Evolutionary conservation across 208 protist species (phyloP).

Genomic region (Acanthamoeba lenticulata): DNA sequence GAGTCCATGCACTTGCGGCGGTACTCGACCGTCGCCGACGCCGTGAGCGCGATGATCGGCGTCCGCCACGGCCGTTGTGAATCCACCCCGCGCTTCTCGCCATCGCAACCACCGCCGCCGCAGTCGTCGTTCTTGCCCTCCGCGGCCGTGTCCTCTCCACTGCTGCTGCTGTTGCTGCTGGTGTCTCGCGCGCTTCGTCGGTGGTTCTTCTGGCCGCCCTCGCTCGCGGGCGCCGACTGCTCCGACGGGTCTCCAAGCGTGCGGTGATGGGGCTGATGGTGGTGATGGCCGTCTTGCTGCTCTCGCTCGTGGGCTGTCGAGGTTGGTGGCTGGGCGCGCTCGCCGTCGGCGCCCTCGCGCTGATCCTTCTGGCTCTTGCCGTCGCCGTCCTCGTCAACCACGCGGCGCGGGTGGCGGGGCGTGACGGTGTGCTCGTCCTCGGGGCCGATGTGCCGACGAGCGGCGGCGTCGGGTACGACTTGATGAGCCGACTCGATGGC

Average conservation of each 20-base stretch:
- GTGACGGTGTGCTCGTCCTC: not conserved
- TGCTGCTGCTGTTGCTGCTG: not conserved
- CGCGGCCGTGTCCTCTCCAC: not conserved
- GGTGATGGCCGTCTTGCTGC: not conserved
- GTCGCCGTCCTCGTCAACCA: not conserved
- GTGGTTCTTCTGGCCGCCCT: not conserved
- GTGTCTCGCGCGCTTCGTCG: not conserved
- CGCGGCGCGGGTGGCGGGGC: not conserved
- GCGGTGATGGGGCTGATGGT: no score
- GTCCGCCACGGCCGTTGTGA: no score
- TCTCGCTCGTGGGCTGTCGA: not conserved
- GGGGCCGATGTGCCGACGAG: no score
- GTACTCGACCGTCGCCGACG: constrained; percentile 9
- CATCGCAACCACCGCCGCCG: no score
- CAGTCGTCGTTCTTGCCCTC: not conserved
- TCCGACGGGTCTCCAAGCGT: no score
- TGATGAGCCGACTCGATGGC: no score
- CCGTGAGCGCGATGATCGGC: not conserved
- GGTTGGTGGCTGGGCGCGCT: no score
- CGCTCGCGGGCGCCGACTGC: not conserved
- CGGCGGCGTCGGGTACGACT: no score
- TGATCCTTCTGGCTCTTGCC: no score
- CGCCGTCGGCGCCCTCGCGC: no score
- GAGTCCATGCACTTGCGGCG: not conserved
- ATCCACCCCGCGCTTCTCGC: no score